phyloP scores from a whole-genome alignment of 805 yeast genomes.

The Tetrapisispora fleetii region DNA sequence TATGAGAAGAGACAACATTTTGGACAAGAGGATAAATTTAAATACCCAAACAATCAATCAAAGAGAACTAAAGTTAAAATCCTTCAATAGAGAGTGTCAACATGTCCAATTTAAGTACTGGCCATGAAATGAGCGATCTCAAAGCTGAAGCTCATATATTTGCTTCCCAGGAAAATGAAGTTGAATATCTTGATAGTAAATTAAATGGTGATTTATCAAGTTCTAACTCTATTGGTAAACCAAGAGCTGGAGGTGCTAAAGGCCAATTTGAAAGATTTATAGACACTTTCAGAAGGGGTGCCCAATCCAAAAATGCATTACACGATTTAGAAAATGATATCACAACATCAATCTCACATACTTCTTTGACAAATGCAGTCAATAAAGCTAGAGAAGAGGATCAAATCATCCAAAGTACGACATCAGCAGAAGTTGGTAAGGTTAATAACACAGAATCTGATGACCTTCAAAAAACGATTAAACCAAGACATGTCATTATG shows the following conservation, averaged over 20 bases:
- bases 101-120: conserved; percentile 2
- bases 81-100: no score
- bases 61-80: no score
- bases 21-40: no score
- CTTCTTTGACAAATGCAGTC: conserved; percentile 3
- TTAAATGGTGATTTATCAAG: conserved; percentile 1
- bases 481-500: conserved; percentile 55
- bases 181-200: conserved; percentile 4
- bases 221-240: background rate
- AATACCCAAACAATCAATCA: background rate
- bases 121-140: conserved; percentile 12
- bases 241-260: background rate
- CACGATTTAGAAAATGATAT: conserved; percentile 5
- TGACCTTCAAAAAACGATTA: conserved; percentile 28
- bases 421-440: conserved; percentile 25
- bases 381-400: conserved; percentile 1
- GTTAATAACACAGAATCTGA: conserved; percentile 17
- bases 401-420: conserved; percentile 17
- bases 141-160: conserved; percentile 4
- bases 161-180: conserved; percentile 2
- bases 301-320: conserved; percentile 10
- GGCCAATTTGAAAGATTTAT: conserved; percentile 24
- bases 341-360: conserved; percentile 5
- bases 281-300: conserved; percentile 35
- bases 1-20: background rate